Conservation (phyloP, 1,284 basidiomycete species). For the Heliocybe sulcata region DNA sequence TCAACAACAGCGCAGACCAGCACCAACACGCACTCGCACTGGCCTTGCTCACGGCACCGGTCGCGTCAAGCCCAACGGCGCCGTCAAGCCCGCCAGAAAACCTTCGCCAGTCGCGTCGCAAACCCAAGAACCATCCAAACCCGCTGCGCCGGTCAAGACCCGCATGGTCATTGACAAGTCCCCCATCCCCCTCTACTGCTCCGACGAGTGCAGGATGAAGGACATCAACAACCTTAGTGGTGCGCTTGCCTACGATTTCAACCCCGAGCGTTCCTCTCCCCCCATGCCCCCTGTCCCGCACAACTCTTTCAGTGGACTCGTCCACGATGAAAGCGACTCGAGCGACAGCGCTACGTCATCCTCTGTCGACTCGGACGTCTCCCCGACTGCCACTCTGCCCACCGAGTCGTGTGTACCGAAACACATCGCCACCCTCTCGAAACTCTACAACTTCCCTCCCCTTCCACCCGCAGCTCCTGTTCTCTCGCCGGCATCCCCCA, state of each 20-base stretch:
- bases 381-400: conserved; percentile 12
- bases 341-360: conserved; percentile 22
- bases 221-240: conserved; percentile 41
- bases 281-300: conserved; percentile 31
- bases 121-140: conserved; percentile 16
- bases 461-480: conserved; percentile 43
- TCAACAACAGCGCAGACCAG: conserved; percentile 31
- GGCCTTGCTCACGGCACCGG: conserved; percentile 55
- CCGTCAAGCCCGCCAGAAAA: conserved; percentile 32
- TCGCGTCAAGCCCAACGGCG: conserved; percentile 45
- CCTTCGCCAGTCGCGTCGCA: conserved; percentile 8
- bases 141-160: conserved; percentile 31
- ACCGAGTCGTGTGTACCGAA: conserved; percentile 9
- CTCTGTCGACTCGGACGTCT: conserved; percentile 17
- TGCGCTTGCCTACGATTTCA: conserved; percentile 36
- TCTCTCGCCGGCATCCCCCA: conserved; percentile 19
- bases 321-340: conserved; percentile 28
- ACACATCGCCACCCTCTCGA: conserved; percentile 42
- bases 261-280: conserved; percentile 33
- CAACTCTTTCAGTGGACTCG: conserved; percentile 23
- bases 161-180: conserved; percentile 68
- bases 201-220: conserved; percentile 58
- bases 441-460: conserved; percentile 47
- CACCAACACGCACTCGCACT: conserved; percentile 26
- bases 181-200: conserved; percentile 73